These are phyloP conservation scores for Yarrowia sp. DNA, from an alignment of 805 yeast species.

Conservation along the genomic window DNA sequence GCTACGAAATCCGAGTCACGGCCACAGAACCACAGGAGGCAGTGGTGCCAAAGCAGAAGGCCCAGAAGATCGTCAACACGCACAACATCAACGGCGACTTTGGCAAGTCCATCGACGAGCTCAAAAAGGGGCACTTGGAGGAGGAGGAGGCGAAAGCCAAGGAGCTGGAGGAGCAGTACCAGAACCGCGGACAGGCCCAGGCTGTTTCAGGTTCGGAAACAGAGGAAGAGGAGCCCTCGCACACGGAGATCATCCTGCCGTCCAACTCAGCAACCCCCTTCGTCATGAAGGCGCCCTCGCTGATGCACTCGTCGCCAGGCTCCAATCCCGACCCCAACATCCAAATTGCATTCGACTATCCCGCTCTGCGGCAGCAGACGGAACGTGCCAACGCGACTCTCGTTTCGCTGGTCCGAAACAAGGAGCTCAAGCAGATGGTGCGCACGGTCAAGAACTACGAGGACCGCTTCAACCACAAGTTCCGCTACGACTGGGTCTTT, in stretches of 20 bases:
- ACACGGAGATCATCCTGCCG: conserved; percentile 13
- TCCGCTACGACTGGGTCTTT: conserved; percentile 76
- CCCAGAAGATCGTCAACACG: not conserved
- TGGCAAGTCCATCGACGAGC: conserved; percentile 16
- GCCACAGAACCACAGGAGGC: not conserved
- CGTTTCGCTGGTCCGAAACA: conserved; percentile 67
- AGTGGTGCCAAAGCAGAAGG: not conserved
- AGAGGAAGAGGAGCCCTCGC: conserved; percentile 12
- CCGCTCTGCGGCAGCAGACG: conserved; percentile 10
- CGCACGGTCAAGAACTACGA: conserved; percentile 62
- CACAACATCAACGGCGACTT: conserved; percentile 16
- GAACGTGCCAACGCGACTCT: conserved; percentile 54
- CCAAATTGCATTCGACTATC: conserved; percentile 22
- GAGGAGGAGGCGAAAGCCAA: conserved; percentile 11
- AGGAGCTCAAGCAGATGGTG: conserved; percentile 56
- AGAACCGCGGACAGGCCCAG: conserved; percentile 22
- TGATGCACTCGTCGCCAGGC: conserved; percentile 23
- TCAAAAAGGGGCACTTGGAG: conserved; percentile 21
- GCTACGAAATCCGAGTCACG: conserved; percentile 1
- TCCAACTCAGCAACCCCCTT: conserved; percentile 19
- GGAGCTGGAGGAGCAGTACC: conserved; percentile 24
- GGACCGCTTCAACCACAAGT: conserved; percentile 60
- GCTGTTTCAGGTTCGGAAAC: conserved; percentile 8
- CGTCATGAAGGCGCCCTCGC: conserved; percentile 22
- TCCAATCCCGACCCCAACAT: conserved; percentile 22